Base-by-base conservation (phyloP, 139 green algal genomes). In the Volvox reticuliferus region DNA sequence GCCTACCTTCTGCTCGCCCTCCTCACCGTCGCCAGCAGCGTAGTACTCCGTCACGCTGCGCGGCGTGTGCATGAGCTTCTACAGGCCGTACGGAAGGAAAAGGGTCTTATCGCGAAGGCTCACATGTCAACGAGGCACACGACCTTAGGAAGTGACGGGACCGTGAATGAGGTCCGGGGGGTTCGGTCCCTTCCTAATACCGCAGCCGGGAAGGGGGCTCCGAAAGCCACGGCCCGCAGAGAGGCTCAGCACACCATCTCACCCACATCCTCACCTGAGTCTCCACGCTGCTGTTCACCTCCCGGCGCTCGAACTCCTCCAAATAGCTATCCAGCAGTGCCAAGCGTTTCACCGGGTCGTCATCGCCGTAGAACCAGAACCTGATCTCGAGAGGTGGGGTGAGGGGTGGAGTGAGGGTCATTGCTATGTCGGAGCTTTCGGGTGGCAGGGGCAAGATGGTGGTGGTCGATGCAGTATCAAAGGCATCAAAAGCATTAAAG, bases 281-380 rank as follows among this genome's bases (percentile, higher is more conserved):
- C 21, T 88, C 90, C 20, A 99, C 96, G 18, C 93, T 89, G 50
- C 96, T 98, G 93, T 98, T 93, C 67, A 98, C 96, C 16, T 68
- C 32, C 35, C 80, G 65, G 12, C 86, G 79, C 69, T 99, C 97
- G 92, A 99, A 99, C 89, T 97, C 94, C 76, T 93, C 75, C 32
- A 99, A 95, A 92, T 97, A 99, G 2, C 30, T 81, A 75, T 93
- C 93, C 65, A 99, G 92, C 67, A 98, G 93, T 71, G 92, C 79
- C 81, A 99, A 96, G 33, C 98, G 96, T 94, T 99, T 95, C 73
- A 97, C 91, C 0, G 97, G 94, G 24, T 97, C 93, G 87, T 99
- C 98, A 85, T 99, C 98, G 50, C 98, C 98, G 86, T 99, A 99
- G 96, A 99, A 99, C 98, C 98, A 99, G 95, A 99, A 98, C 63